These are phyloP conservation scores for Podosphaera aphanis DNA, from an alignment of 2,329 filamentous ascomycete species.

Conservation along the genomic window DNA sequence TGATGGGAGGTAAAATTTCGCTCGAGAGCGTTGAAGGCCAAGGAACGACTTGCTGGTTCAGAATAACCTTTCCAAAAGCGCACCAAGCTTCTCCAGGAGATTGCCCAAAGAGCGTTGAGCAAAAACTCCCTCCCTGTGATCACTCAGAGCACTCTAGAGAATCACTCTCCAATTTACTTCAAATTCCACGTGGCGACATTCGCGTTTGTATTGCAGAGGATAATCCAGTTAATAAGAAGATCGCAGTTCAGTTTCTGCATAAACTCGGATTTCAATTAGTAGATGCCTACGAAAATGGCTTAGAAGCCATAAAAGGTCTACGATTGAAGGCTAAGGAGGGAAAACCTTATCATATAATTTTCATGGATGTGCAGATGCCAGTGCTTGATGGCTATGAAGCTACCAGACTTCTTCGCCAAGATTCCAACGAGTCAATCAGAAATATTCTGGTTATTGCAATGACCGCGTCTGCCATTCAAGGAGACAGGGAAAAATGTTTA, in stretches of 20 bases:
- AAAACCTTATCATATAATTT: constrained; percentile 63
- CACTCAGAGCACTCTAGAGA: constrained; percentile 20
- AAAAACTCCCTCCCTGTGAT: constrained; percentile 21
- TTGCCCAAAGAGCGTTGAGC: constrained; percentile 18
- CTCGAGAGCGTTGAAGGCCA: constrained; percentile 52
- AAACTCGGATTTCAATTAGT: constrained; percentile 62
- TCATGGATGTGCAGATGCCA: constrained; percentile 97
- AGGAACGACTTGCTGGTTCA: constrained; percentile 56
- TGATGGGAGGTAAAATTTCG: constrained; percentile 69
- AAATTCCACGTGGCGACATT: constrained; percentile 52
- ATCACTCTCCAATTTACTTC: constrained; percentile 41
- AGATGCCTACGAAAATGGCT: constrained; percentile 73
- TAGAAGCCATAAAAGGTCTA: constrained; percentile 72
- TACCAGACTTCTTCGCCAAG: constrained; percentile 58
- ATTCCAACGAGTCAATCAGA: constrained; percentile 51
- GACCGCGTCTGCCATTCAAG: constrained; percentile 87
- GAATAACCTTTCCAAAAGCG: constrained; percentile 66
- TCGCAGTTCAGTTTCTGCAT: constrained; percentile 74
- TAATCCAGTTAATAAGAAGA: constrained; percentile 84
- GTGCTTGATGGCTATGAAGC: constrained; percentile 82
- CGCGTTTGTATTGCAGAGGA: constrained; percentile 87
- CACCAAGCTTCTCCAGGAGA: constrained; percentile 36
- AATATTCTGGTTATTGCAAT: constrained; percentile 87
- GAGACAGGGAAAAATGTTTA: constrained; percentile 85
- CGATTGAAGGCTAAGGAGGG: constrained; percentile 48